Evolutionary conservation across 345 rosid genomes (phyloP), one percentile per base, ranked within the genome.

Genomic region (Physaria fendleri): DNA sequence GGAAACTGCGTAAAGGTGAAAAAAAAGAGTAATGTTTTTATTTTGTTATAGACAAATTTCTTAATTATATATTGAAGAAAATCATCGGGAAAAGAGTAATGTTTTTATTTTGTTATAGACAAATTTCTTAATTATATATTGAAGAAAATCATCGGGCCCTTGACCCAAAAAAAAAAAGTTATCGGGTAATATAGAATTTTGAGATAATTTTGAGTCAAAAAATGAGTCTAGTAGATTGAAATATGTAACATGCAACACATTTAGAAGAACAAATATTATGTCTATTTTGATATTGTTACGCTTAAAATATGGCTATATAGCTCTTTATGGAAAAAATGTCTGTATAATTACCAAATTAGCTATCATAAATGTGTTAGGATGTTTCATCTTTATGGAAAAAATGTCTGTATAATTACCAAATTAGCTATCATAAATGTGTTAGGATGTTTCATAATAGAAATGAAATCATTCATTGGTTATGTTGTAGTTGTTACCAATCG

Each of bases 71-170:
- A 20, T 38, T 25, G 13, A 14, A 65, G 47, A 45, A 65, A 56
- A 24, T 65, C 28, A 56, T 56, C 27, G 38, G 54, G 15, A 16
- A 33, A 16, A 33, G 15, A n/a, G n/a, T n/a, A 33, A 24, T 29
- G 1, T 29, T 29, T 29, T 28, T 8, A 5, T 28, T 29, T 29
- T 29, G 33, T 29, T 29, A 29, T 2, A 29, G 33, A 29, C 7
- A 24, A 10, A 1, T 4, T 32, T 34, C 10, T 17, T 17, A 44
- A 45, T 45, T 55, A 18, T 55, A 32, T 50, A 20, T 38, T 25
- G 13, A 14, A 65, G 47, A 45, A 65, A 56, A 24, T 65, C 28
- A 56, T 56, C 27, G 38, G 54, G 15, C n/a, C n/a, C n/a, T n/a
- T n/a, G n/a, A n/a, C n/a, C n/a, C n/a, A n/a, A n/a, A n/a, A n/a